Evolutionary conservation across 495 filamentous ascomycete genomes (phyloP).

Genomic region (Aeminium ludgeri): DNA sequence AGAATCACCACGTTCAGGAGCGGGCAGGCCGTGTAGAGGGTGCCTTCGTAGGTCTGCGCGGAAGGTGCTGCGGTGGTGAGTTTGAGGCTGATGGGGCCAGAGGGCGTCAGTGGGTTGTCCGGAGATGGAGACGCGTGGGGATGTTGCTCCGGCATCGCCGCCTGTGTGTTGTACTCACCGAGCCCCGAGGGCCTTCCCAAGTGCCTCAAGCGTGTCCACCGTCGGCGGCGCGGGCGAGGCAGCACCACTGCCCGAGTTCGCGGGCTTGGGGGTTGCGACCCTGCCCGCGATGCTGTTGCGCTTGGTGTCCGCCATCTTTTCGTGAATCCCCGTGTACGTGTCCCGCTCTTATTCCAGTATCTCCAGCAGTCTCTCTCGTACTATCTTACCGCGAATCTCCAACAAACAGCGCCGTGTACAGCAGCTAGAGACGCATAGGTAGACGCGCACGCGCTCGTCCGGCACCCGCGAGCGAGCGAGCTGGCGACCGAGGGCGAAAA

Average conservation of each 20-base stretch:
- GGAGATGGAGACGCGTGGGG: no score
- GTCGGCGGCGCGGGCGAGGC: constrained; percentile 10
- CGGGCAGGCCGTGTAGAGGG: constrained; percentile 49
- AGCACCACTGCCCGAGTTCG: constrained; percentile 15
- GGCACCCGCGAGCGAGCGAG: no score
- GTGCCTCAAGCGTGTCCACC: constrained; percentile 20
- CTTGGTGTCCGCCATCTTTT: constrained; percentile 23
- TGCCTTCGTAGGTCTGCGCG: constrained; percentile 40
- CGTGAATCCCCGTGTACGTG: not conserved
- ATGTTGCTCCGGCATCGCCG: no score
- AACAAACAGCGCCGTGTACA: no score
- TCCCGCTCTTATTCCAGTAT: no score
- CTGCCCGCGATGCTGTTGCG: constrained; percentile 20
- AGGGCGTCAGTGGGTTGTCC: no score
- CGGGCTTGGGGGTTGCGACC: constrained; percentile 25
- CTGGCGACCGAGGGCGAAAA: no score
- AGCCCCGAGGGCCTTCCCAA: constrained; percentile 25
- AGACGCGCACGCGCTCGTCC: no score
- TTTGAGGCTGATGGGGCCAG: constrained; percentile 26
- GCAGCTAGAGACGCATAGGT: no score
- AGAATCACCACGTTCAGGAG: constrained; percentile 49
- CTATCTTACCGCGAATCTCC: no score
- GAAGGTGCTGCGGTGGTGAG: constrained; percentile 39
- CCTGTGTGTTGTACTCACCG: constrained; percentile 21
- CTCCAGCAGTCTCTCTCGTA: no score